Base-by-base conservation (phyloP, 345 rosid species). In the Nephelium lappaceum region DNA sequence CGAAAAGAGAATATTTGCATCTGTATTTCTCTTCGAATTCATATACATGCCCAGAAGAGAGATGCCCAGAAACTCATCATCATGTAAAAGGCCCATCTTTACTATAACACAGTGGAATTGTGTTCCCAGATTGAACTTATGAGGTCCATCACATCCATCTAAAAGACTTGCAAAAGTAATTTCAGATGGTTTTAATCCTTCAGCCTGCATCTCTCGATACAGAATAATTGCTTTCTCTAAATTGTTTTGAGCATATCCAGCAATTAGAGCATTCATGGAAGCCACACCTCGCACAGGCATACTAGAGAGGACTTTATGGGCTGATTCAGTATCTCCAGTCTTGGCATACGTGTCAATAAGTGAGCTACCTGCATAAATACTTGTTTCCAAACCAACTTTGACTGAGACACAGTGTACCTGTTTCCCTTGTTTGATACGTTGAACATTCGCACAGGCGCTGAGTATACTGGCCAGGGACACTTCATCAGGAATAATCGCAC, bases 261-360 rank as follows among this genome's bases (percentile, higher is more conserved):
- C 88, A 84, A 95, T 91, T 73, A 93, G 78, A 74, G 98, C 93
- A 88, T 95, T 95, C 88, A 92, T 78, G 45, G 99, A 92, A 81
- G 84, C 95, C 82, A 91, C 92, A 76, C 86, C 88, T 67, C 85
- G 61, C 77, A 79, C 83, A 69, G 95, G 89, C 95, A 93, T 85
- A 79, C 81, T 74, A 79, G 75, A 82, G 75, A 90, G 80, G 75
- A 91, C 81, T 80, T 77, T 78, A 69, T 72, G 85, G 9, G 93
- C 92, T 72, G 85, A 83, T 66, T 72, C 84, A 23, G 87, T 78
- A 76, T 49, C 82, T 67, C 92, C 91, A 80, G 93, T 88, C 86
- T 93, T 95, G 10, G 87, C 86, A 82, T 95, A 93, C 99, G 92
- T 87, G 86, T 90, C 98, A 78, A 95, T 83, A 72, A 95, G 97